Percentiles rank a stretch among this genome's conserved stretches.
Evolutionary conservation across 495 filamentous ascomycete genomes (phyloP).

Genomic region (Physcia stellaris): DNA sequence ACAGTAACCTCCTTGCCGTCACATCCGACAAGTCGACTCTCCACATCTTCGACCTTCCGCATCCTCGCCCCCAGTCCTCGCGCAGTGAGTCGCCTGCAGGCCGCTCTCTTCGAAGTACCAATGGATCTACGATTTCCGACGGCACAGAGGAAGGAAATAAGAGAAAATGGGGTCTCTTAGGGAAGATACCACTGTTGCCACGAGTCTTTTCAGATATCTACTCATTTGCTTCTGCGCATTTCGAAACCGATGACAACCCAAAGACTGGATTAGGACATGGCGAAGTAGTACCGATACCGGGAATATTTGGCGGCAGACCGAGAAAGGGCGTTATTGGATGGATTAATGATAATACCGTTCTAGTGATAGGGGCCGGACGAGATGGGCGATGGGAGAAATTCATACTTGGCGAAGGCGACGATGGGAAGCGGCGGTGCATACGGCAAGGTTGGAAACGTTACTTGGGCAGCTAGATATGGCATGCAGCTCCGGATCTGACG

Average conservation of each 20-base stretch:
- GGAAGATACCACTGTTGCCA: slow-evolving; percentile 65
- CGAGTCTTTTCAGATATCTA: slow-evolving; percentile 75
- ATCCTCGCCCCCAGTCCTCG: slow-evolving; percentile 17
- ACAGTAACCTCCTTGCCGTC: slow-evolving; percentile 63
- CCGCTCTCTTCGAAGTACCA: slow-evolving; percentile 26
- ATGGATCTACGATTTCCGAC: slow-evolving; percentile 20
- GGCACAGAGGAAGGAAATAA: slow-evolving; percentile 32
- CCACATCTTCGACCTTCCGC: slow-evolving; percentile 75
- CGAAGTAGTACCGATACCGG: slow-evolving; percentile 25
- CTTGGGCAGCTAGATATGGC: slow-evolving; percentile 36
- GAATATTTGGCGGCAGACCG: slow-evolving; percentile 39
- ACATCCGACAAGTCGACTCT: slow-evolving; percentile 96
- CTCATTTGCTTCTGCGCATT: slow-evolving; percentile 57
- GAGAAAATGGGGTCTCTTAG: slow-evolving; percentile 69
- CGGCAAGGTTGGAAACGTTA: slow-evolving; percentile 77
- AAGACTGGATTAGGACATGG: slow-evolving; percentile 23
- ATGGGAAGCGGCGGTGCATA: slow-evolving; percentile 44
- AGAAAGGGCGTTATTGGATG: slow-evolving; percentile 68
- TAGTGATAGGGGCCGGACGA: slow-evolving; percentile 68
- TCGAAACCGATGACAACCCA: slow-evolving; percentile 65
- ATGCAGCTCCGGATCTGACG: too few relatives aligned
- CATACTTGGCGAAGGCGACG: slow-evolving; percentile 45
- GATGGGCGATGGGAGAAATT: slow-evolving; percentile 82
- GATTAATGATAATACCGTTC: slow-evolving; percentile 50
- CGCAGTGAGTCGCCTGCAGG: slow-evolving; percentile 14